Evolutionary conservation across 352 stramenopile genomes (phyloP).

Genomic region (Globisporangium carolinianum): DNA sequence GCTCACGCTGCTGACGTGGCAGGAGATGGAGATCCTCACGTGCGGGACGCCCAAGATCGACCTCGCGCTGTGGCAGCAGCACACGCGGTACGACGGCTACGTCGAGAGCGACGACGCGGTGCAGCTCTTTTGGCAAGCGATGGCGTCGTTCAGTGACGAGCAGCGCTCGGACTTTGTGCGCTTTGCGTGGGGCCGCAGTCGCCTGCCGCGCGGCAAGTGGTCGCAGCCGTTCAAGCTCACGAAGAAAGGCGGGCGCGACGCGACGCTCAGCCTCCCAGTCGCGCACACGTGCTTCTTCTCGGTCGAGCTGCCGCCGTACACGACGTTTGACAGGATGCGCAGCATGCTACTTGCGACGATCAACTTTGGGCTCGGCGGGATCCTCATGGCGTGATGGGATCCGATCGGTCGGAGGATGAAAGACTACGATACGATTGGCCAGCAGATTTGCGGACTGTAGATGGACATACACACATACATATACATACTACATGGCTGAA

Average conservation of each 20-base stretch:
- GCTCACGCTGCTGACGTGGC: slow-evolving; percentile 85
- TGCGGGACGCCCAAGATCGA: slow-evolving; percentile 90
- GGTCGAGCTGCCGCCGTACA: slow-evolving; percentile 92
- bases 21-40: slow-evolving; percentile 89
- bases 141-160: slow-evolving; percentile 83
- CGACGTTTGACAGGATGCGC: slow-evolving; percentile 85
- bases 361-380: slow-evolving; percentile 90
- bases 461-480: too few species aligned
- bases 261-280: slow-evolving; percentile 79
- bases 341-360: slow-evolving; percentile 91
- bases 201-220: slow-evolving; percentile 86
- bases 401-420: too few species aligned
- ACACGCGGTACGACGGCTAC: slow-evolving; percentile 89
- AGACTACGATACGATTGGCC: too few species aligned
- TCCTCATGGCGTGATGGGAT: slow-evolving; percentile 69
- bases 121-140: slow-evolving; percentile 85
- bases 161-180: slow-evolving; percentile 89
- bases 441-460: too few species aligned
- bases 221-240: slow-evolving; percentile 89
- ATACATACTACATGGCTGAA: too few species aligned
- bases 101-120: slow-evolving; percentile 77
- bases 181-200: slow-evolving; percentile 92
- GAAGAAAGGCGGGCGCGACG: slow-evolving; percentile 83
- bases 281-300: slow-evolving; percentile 96
- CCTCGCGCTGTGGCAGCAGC: slow-evolving; percentile 77